Base-by-base conservation (phyloP, 2,329 filamentous ascomycete genomes). In the Dothideomycetidae sp. region DNA sequence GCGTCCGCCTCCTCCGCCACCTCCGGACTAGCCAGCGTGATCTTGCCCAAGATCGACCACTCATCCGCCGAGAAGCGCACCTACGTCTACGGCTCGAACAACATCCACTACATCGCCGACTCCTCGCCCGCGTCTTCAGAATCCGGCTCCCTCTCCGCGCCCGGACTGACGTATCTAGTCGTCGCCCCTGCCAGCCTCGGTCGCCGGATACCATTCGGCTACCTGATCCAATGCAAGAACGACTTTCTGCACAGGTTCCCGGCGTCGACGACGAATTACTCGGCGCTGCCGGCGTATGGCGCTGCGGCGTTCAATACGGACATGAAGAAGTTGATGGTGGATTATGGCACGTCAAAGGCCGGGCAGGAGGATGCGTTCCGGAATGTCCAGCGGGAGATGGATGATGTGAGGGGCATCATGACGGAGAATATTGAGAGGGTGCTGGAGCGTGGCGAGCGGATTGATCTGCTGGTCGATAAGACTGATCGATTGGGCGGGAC, bases 31-130 rank as follows among this genome's bases (percentile, higher is more conserved):
- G 84, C 88, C 48, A 90, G 85, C 31, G 69, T 94, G 50, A 85
- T 98, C 64, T 83, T 98, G 31, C 90, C 92, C 41, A 93, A 93
- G 60, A 93, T 98, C 67, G 70, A 71, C 39, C 90, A 98, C 64
- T 63, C 68, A 46, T 65, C 70, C 18, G 70, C 85, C 1, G 77
- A 93, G 54, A 94, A 94, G 62, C 74, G 93, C 47, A 96, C 88
- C 38, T 94, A 93, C 65, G 51, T 49, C 16, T 85, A 94, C 60
- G 81, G 85, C 62, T 68, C 78, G 42, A 78, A 92, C 59, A 84
- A 90, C 67, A 90, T 96, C 59, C 88, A 98, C 70, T 94, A 93
- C 68, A 81, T 96, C 54, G 74, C 86, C 52, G 81, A 90, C 54
- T 76, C 84, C 1, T 31, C 44, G 5, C 50, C 53, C 4, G 46